phyloP scores from a whole-genome alignment of 1,284 basidiomycete species.

The Cronartium quercuum region DNA sequence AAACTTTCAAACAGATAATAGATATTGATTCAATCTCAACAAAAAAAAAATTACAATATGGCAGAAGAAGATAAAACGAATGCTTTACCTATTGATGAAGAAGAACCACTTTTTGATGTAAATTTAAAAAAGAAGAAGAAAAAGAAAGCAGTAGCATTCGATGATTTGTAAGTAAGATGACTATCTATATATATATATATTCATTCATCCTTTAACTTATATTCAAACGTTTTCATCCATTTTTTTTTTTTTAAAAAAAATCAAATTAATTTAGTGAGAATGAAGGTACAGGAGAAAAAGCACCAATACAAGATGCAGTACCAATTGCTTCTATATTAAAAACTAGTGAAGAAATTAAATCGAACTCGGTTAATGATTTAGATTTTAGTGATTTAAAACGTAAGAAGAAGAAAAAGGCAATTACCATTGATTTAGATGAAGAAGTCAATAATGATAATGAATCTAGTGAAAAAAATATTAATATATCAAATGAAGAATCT shows the following conservation, averaged over 20 bases:
- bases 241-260: too few relatives aligned
- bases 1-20: too few relatives aligned
- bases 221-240: too few relatives aligned
- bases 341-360: constrained; percentile 5
- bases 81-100: constrained; percentile 44
- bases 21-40: too few relatives aligned
- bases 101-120: constrained; percentile 72
- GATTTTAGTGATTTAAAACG: constrained; percentile 81
- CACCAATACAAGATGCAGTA: constrained; percentile 25
- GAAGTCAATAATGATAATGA: not conserved
- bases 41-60: constrained; percentile 5
- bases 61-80: constrained; percentile 1
- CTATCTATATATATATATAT: too few relatives aligned
- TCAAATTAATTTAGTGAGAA: constrained; percentile 51
- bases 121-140: constrained; percentile 70
- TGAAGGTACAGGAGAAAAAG: constrained; percentile 4
- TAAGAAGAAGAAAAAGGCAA: constrained; percentile 51
- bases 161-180: constrained; percentile 70
- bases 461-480: not conserved
- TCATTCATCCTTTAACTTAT: too few relatives aligned
- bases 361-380: constrained; percentile 42
- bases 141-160: constrained; percentile 76
- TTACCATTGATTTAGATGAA: constrained; percentile 26
- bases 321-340: constrained; percentile 28
- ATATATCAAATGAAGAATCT: constrained; percentile 8